Conservation (phyloP, 495 filamentous ascomycete genomes). For the Massariosphaeria phaeospora region DNA sequence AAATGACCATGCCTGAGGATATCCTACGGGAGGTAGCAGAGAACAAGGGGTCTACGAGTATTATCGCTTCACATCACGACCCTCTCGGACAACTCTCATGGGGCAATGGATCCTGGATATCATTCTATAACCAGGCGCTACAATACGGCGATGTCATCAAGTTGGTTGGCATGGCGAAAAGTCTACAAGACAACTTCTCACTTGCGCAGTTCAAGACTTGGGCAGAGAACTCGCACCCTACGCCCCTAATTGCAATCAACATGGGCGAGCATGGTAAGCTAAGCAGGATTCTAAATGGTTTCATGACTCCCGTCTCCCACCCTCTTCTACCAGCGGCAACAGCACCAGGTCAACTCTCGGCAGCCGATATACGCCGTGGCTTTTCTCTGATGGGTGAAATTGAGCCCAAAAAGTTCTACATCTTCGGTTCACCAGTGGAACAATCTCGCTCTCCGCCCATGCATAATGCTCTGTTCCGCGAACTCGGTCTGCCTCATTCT, state of each 20-base stretch:
- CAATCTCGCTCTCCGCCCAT: slow-evolving; percentile 79
- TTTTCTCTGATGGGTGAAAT: slow-evolving; percentile 77
- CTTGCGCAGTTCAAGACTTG: slow-evolving; percentile 76
- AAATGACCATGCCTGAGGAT: slow-evolving; percentile 77
- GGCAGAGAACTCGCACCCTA: slow-evolving; percentile 64
- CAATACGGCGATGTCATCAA: slow-evolving; percentile 90
- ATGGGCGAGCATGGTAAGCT: slow-evolving; percentile 88
- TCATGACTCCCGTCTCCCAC: slow-evolving; percentile 95
- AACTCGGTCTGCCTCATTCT: slow-evolving; percentile 77
- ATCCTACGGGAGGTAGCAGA: slow-evolving; percentile 62
- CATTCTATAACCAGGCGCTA: slow-evolving; percentile 79
- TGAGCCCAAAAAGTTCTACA: slow-evolving; percentile 67
- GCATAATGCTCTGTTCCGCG: slow-evolving; percentile 80
- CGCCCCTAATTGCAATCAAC: slow-evolving; percentile 89
- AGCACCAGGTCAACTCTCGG: slow-evolving; percentile 90
- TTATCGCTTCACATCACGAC: slow-evolving; percentile 96
- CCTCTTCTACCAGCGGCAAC: slow-evolving; percentile 84
- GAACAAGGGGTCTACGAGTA: slow-evolving; percentile 65
- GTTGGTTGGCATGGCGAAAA: slow-evolving; percentile 77
- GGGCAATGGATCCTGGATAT: slow-evolving; percentile 82
- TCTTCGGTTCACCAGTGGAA: slow-evolving; percentile 80
- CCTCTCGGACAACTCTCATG: slow-evolving; percentile 73
- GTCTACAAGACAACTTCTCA: slow-evolving; percentile 77
- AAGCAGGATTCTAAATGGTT: slow-evolving; percentile 80
- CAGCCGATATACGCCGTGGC: slow-evolving; percentile 76